phyloP scores from a whole-genome alignment of 768 basidiomycete species.

The Coprinellus aureogranulatus region DNA sequence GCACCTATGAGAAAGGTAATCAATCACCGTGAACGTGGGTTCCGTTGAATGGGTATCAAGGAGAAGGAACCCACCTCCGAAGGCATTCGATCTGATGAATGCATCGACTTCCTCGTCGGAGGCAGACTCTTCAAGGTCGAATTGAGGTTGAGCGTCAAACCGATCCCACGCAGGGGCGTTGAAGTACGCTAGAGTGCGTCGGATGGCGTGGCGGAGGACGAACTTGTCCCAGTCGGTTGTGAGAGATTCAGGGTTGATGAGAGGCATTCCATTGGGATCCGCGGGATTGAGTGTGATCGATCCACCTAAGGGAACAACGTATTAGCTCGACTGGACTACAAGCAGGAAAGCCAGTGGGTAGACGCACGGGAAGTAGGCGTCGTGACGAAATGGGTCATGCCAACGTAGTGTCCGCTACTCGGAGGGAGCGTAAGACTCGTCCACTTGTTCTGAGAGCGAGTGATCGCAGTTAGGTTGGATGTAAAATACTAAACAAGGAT shows the following conservation, averaged over 20 bases:
- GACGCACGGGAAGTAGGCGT: not conserved
- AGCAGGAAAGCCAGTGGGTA: not conserved
- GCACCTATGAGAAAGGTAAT: not conserved
- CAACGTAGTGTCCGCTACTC: not conserved
- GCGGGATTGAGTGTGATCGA: constrained; percentile 36
- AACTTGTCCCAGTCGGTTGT: constrained; percentile 27
- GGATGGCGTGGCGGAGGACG: constrained; percentile 8
- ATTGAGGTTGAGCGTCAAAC: not conserved
- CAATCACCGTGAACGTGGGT: too few relatives aligned
- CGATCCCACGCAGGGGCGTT: not conserved
- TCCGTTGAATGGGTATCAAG: too few relatives aligned
- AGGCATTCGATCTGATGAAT: not conserved
- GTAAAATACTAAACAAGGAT: too few relatives aligned
- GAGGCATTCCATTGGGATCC: constrained; percentile 43
- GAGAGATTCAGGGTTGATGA: constrained; percentile 50
- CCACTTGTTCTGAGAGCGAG: constrained; percentile 3
- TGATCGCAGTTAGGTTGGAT: too few relatives aligned
- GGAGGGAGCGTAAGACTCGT: not conserved
- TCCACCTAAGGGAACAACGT: constrained; percentile 25
- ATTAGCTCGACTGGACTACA: not conserved
- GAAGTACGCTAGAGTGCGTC: not conserved
- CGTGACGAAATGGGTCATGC: not conserved
- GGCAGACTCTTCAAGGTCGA: not conserved
- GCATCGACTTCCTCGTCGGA: not conserved
- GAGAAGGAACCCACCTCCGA: not conserved